phyloP scores from a whole-genome alignment of 2,329 filamentous ascomycete genomes.

The Aspergillus flavus region DNA sequence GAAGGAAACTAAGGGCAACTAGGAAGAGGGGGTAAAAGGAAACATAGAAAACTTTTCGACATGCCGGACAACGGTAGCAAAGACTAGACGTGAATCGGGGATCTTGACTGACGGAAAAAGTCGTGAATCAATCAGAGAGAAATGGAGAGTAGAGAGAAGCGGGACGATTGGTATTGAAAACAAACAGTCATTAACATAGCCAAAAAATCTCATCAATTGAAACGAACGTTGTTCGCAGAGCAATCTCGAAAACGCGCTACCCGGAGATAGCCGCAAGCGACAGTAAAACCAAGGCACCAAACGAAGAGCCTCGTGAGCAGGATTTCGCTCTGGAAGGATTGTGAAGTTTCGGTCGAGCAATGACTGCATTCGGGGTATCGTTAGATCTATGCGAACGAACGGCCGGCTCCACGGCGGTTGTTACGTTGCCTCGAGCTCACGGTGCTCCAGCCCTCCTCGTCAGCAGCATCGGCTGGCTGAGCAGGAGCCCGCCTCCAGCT shows the following conservation, averaged over 20 bases:
- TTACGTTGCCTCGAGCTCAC: constrained; percentile 48
- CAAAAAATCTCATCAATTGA: constrained; percentile 23
- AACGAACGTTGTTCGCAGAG: constrained; percentile 5
- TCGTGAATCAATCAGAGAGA: constrained; percentile 33
- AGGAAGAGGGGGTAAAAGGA: constrained; percentile 20
- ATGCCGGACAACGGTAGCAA: constrained; percentile 37
- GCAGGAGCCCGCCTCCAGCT: constrained; percentile 43
- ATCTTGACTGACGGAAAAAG: constrained; percentile 33
- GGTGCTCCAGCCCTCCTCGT: constrained; percentile 54
- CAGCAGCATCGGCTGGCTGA: constrained; percentile 35
- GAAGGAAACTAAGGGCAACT: constrained; percentile 28
- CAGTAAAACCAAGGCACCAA: not conserved
- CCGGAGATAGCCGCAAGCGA: not conserved
- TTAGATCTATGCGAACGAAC: constrained; percentile 44
- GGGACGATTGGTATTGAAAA: constrained; percentile 20
- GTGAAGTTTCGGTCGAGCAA: constrained; percentile 20
- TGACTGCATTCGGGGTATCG: constrained; percentile 34
- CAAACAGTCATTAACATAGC: constrained; percentile 29
- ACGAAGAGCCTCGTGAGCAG: not conserved
- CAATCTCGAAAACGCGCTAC: not conserved
- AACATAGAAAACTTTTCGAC: constrained; percentile 40
- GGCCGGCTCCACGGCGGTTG: constrained; percentile 46
- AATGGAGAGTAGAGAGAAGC: constrained; percentile 21
- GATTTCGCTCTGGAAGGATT: constrained; percentile 9
- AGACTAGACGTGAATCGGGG: constrained; percentile 35